Base-by-base conservation (phyloP, 495 filamentous ascomycete species). In the Thozetella sp. region DNA sequence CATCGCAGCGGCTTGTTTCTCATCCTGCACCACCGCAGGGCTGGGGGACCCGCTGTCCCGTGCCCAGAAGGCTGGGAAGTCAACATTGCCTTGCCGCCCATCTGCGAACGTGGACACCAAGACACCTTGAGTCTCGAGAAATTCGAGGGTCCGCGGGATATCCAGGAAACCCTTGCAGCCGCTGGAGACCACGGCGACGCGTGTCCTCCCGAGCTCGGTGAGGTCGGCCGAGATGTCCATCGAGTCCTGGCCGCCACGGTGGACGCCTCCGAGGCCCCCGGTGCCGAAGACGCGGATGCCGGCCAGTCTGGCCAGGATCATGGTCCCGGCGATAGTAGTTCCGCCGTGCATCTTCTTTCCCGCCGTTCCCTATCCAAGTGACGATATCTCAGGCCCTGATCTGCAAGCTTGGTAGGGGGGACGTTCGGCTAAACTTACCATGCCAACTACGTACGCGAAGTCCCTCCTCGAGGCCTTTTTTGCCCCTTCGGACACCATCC, bases 91-190 rank as follows among this genome's bases (percentile, higher is more conserved):
- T 43, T 75, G 73, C 37, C 88, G 80, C 4, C 88, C 90, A 75
- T 96, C 91, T 2, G 92, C 87, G 80, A 97, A 99, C 0, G 95
- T 97, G 22, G 86, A 87, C 3, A 97, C 93, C 51, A 86, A 80
- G 25, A 90, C 93, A 4, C 95, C 95, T 70, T 97, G 90, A 0
- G 95, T 99, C 72, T 99, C 95, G 19, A 99, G 83, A 63, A 91
- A 97, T 76, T 99, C 95, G 1, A 99, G 80, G 1, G 95, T 99
- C 56, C 90, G 81, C 6, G 90, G 89, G 59, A 97, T 90, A 67
- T 99, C 95, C 11, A 99, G 76, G 71, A 99, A 99, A 65, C 95
- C 93, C 76, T 99, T 99, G 67, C 92, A 94, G 2, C 95, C 95
- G 56, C 90, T 91, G 70, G 89, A 90, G 25, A 98, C 81, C 10